These are phyloP conservation scores for Davidsoniella eucalypti DNA, from an alignment of 2,329 filamentous ascomycete species.

Conservation along the genomic window DNA sequence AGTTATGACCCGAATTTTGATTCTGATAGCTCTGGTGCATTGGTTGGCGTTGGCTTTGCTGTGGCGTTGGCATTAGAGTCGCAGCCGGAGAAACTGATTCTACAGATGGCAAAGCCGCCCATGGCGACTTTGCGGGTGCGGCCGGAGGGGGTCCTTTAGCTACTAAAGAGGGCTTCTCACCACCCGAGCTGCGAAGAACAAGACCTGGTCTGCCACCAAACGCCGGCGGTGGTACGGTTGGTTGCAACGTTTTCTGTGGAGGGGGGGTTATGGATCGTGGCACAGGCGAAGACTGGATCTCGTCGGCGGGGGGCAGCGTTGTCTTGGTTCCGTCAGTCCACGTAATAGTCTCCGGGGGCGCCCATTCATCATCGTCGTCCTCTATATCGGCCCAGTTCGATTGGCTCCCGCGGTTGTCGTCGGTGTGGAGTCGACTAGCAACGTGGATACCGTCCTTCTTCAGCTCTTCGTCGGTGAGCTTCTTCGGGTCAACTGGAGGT, in stretches of 20 bases:
- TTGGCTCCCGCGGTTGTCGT: conserved; percentile 51
- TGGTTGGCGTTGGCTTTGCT: conserved; percentile 17
- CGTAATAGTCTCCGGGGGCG: conserved; percentile 58
- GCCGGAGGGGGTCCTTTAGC: conserved; percentile 52
- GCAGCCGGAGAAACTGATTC: conserved; percentile 59
- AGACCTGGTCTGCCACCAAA: conserved; percentile 34
- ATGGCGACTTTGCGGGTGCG: conserved; percentile 71
- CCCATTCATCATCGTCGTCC: conserved; percentile 78
- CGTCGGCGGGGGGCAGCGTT: conserved; percentile 46
- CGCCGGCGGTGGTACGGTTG: neutral
- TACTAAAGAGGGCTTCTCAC: conserved; percentile 55
- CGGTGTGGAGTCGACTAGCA: conserved; percentile 59
- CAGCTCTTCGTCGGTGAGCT: conserved; percentile 74
- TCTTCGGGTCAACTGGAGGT: conserved; percentile 55
- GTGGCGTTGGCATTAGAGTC: conserved; percentile 14
- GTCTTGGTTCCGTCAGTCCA: conserved; percentile 83
- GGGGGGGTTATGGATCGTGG: conserved; percentile 23
- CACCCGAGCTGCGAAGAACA: conserved; percentile 42
- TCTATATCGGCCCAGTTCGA: conserved; percentile 84
- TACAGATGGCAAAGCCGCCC: conserved; percentile 73
- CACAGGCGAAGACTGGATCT: conserved; percentile 13
- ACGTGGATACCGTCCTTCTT: conserved; percentile 78
- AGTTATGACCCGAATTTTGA: neutral
- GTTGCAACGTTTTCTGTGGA: conserved; percentile 14
- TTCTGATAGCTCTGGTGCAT: conserved; percentile 14